Evolutionary conservation across 176 grass and related monocot species (phyloP), one percentile per base, ranked within the genome.

Genomic region (Rhipidocladum racemiflorum): DNA sequence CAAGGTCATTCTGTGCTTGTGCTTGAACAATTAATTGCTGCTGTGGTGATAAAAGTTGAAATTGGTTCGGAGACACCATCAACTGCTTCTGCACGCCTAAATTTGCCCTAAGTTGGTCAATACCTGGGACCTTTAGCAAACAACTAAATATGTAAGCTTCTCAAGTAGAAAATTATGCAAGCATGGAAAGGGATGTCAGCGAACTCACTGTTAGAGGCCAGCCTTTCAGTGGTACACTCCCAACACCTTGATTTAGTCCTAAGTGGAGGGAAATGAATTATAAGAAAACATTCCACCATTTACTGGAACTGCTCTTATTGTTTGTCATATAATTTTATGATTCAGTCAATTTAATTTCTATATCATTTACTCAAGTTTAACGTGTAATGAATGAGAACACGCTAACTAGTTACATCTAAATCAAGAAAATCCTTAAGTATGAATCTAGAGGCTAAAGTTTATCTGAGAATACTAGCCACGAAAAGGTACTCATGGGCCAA

Each of bases 231-330:
- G 96, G 91, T 72, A 94, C 85, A 76, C 93, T 90, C 77, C 89
- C 90, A 51, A 91, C 89, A 78, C 91, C 96, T 93, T 99, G 96
- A 85, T 82, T 93, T 81, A 91, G 70, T 85, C 91, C 96, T 99
- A 81, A 39, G 56, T 82, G 77, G 49, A 85, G 14, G 72, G 34
- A 57, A 36, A 89, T 40, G 32, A 80, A 69, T 61, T 85, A 86
- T 68, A 89, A 83, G 24, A 74, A 82, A 60, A 79, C 11, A 44
- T 38, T 38, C 38, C 15, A 61, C 16, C 29, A 50, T 83, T 48
- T 63, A 50, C 40, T 50, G 68, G 34, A 62, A 83, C 4, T 61
- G 7, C 20, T 77, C 49, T 11, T 23, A 35, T 35, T 36, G 61
- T 79, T 34, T 48, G 25, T 45, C 39, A 63, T 32, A 17, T 50